These are phyloP conservation scores for Trichopus zeylanicus DNA, from an alignment of 116 monocot genomes.

Conservation along the genomic window DNA sequence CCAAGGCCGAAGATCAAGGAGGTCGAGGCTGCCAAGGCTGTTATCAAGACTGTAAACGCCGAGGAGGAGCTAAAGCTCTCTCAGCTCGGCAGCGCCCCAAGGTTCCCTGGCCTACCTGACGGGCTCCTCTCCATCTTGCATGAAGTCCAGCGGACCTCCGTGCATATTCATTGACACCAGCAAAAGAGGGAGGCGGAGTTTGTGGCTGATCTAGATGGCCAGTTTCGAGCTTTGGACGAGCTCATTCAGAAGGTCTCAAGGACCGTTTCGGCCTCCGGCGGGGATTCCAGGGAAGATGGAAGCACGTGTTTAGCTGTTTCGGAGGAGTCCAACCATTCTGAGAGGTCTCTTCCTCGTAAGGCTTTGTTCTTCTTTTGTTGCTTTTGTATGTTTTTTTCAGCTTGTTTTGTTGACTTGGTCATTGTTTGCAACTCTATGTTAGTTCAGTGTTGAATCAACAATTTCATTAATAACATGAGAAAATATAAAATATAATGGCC, in stretches of 20 bases:
- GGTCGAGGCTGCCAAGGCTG: slow-evolving; percentile 41
- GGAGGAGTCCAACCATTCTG: background rate
- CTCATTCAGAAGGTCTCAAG: slow-evolving; percentile 51
- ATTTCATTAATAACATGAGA: too few species aligned
- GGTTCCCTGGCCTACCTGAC: slow-evolving; percentile 32
- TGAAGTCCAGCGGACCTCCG: slow-evolving; percentile 50
- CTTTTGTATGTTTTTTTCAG: too few species aligned
- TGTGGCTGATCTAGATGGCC: slow-evolving; percentile 41
- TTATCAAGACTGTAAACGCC: slow-evolving; percentile 26
- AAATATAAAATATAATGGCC: too few species aligned
- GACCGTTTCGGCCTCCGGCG: slow-evolving; percentile 13
- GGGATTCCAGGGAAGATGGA: slow-evolving; percentile 6
- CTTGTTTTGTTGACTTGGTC: too few species aligned
- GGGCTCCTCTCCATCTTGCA: slow-evolving; percentile 55
- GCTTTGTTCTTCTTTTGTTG: background rate
- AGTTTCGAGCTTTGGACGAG: slow-evolving; percentile 37
- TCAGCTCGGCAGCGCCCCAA: slow-evolving; percentile 26
- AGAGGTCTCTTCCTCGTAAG: background rate
- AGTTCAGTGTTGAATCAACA: too few species aligned
- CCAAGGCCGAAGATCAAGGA: slow-evolving; percentile 46
- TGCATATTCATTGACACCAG: slow-evolving; percentile 26
- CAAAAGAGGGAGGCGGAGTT: slow-evolving; percentile 47
- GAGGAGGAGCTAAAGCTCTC: slow-evolving; percentile 36
- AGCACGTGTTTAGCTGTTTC: slow-evolving; percentile 11
- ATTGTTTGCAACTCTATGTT: slow-evolving; percentile 11